These are phyloP conservation scores for Phytophthora colocasiae DNA, from an alignment of 352 stramenopile species.

Conservation along the genomic window DNA sequence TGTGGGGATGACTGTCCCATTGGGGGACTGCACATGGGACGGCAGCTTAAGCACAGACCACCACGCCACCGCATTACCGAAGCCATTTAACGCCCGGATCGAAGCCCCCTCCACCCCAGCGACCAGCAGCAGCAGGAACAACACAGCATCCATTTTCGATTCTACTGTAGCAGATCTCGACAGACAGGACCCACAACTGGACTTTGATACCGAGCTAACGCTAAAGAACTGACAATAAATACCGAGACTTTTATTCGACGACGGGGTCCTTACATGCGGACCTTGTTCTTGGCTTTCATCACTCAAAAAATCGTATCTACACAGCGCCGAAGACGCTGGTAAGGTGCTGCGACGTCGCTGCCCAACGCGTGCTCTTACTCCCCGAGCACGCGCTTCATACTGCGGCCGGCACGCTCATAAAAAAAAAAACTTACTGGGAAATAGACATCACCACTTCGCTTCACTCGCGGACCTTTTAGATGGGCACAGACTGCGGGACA, in stretches of 20 bases:
- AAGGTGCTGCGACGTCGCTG: constrained; percentile 17
- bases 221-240: constrained; percentile 46
- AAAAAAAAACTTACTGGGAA: constrained; percentile 34
- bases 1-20: constrained; percentile 40
- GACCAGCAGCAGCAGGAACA: constrained; percentile 29
- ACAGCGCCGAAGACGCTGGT: constrained; percentile 27
- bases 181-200: constrained; percentile 11
- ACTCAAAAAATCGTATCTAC: constrained; percentile 48
- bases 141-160: not conserved
- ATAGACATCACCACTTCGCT: constrained; percentile 14
- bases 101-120: constrained; percentile 11
- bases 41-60: constrained; percentile 83
- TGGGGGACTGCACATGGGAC: constrained; percentile 40
- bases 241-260: constrained; percentile 52
- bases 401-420: constrained; percentile 30
- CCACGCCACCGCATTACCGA: constrained; percentile 68
- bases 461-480: constrained; percentile 32
- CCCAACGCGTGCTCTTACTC: constrained; percentile 33
- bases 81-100: constrained; percentile 65
- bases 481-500: constrained; percentile 45
- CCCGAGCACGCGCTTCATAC: constrained; percentile 38
- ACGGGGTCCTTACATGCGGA: constrained; percentile 37
- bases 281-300: constrained; percentile 34
- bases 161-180: too few relatives aligned
- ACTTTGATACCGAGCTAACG: not conserved